Evolutionary conservation across 75 land plant species (phyloP), one percentile per base, ranked within the genome.

Genomic region (Gnetum montanum): DNA sequence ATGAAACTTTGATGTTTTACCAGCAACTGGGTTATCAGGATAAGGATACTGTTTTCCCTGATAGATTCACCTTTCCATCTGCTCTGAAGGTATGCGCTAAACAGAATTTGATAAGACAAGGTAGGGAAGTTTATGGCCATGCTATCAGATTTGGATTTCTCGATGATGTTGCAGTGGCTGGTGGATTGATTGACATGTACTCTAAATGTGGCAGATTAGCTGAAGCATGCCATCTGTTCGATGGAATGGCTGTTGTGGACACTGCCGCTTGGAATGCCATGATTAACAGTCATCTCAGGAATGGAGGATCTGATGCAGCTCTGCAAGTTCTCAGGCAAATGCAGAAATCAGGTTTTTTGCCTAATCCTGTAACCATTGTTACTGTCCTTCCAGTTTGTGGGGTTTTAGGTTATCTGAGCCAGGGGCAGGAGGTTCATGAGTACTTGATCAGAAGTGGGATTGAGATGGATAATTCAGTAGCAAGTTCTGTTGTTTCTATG

Each of bases 161-260:
- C 13, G 51, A 58, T 25, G 77, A 82, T 49, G 63, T 64, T 23
- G 62, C 63, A 28, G 69, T 85, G 0, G 68, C 77, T 35, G 79
- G 75, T 76, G 76, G 77, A 33, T 72, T 86, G 18, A 54, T 86
- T 12, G 64, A 70, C 11, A 40, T 86, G 58, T 86, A 86, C 58
- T 73, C 65, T 4, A 70, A 76, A 1, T 62, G 71, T 34, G 67
- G 75, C 19, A 61, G 54, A 8, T 54, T 75, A 45, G 49, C 16
- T 28, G 57, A 56, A 41, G 76, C 85, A 4, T 76, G 79, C 58
- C 43, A 49, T 26, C 43, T 85, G 4, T 81, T 85, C 34, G 63
- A 59, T 29, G 43, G 47, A 23, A 74, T 85, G 76, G 27, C 56
- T 1, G 22, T 11, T 8, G 60, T 54, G 43, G 77, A 74, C 59